Evolutionary conservation across 176 grass and related monocot species (phyloP).

Genomic region (bread wheat (Triticum aestivum)): DNA sequence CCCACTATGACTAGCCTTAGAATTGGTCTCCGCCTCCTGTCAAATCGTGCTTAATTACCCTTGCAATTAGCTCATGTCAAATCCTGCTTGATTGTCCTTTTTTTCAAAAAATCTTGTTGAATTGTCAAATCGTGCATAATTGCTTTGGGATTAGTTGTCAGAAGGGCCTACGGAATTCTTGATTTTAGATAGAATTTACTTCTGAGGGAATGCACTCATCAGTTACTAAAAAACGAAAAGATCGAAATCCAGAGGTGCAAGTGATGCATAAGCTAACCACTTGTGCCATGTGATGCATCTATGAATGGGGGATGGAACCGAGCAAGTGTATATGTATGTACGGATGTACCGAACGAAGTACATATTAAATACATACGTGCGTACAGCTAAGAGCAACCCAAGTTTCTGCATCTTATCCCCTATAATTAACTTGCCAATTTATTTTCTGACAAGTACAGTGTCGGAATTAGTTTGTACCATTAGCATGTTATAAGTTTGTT

Average conservation of each 20-base stretch:
- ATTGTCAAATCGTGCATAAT: conserved; percentile 9
- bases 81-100: too few species aligned
- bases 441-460: conserved; percentile 30
- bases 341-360: not conserved
- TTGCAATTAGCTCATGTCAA: not conserved
- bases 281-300: too few species aligned
- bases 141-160: not conserved
- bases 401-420: conserved; percentile 6
- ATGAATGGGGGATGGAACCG: too few species aligned
- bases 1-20: not conserved
- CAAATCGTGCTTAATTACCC: not conserved
- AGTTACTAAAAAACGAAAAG: not conserved
- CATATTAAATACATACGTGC: not conserved
- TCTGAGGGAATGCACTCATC: not conserved
- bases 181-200: not conserved
- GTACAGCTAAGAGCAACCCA: not conserved
- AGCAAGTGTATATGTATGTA: not conserved
- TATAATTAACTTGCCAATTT: not conserved
- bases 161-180: not conserved
- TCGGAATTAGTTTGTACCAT: conserved; percentile 10
- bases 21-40: not conserved
- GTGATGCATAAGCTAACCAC: too few species aligned
- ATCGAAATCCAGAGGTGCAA: not conserved
- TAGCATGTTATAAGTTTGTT: conserved; percentile 12
- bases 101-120: not conserved